Percentiles rank a stretch among this genome's conserved stretches.
phyloP scores from a whole-genome alignment of 495 filamentous ascomycete species.

The Cetradonia linearis region DNA sequence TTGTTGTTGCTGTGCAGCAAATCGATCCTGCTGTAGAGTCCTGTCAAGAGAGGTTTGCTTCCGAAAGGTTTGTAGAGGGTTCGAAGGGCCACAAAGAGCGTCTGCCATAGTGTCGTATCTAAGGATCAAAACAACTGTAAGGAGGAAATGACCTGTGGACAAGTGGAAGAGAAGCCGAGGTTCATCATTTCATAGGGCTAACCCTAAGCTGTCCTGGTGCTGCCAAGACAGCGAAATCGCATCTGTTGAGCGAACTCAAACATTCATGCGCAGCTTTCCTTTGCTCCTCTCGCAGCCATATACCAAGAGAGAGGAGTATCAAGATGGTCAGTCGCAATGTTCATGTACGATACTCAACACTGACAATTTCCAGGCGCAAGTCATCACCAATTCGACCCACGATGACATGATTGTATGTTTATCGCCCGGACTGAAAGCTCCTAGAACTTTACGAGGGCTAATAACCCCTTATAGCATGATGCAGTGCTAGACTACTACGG shows the following conservation, averaged over 20 bases:
- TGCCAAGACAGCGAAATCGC: slow-evolving; percentile 6
- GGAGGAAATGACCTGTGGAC: background rate
- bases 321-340: slow-evolving; percentile 12
- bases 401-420: slow-evolving; percentile 98
- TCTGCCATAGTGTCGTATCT: slow-evolving; percentile 53
- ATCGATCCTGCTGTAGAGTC: slow-evolving; percentile 75
- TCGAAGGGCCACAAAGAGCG: slow-evolving; percentile 79
- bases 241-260: slow-evolving; percentile 2
- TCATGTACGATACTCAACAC: background rate
- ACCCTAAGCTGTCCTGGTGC: background rate
- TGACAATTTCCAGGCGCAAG: slow-evolving; percentile 53
- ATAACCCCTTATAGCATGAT: slow-evolving; percentile 60
- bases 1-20: slow-evolving; percentile 43
- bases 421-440: slow-evolving; percentile 13
- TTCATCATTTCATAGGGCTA: background rate
- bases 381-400: slow-evolving; percentile 83
- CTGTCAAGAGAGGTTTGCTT: slow-evolving; percentile 70
- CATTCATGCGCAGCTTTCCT: slow-evolving; percentile 10
- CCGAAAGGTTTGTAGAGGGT: slow-evolving; percentile 73
- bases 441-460: background rate
- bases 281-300: background rate
- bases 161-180: background rate
- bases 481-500: slow-evolving; percentile 98
- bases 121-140: background rate
- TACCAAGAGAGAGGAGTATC: background rate